A percentile compares a stretch with the other conserved stretches of the same genome.
These are phyloP conservation scores for Catenaria anguillulae DNA, from an alignment of 371 early-diverging fungal species.

Conservation along the genomic window DNA sequence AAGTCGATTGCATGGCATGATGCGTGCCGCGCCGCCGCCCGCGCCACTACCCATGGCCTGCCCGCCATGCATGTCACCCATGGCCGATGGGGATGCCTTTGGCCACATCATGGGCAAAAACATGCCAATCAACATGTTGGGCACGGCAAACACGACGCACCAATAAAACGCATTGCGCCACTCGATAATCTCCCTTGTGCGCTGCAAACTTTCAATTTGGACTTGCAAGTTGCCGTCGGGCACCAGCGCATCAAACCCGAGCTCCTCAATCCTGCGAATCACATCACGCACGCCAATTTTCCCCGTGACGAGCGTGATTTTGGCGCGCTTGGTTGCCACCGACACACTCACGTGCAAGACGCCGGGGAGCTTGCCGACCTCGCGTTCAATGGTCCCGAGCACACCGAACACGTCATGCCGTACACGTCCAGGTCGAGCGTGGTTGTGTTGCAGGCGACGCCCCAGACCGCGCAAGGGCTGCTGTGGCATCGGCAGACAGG, in stretches of 20 bases:
- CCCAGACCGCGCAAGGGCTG: constrained; percentile 44
- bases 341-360: constrained; percentile 52
- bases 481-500: constrained; percentile 22
- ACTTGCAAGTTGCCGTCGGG: constrained; percentile 40
- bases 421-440: constrained; percentile 54
- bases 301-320: constrained; percentile 12
- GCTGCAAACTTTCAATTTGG: constrained; percentile 76
- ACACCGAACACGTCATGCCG: constrained; percentile 81
- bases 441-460: not conserved
- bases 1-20: not conserved
- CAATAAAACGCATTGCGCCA: constrained; percentile 53
- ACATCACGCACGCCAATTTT: constrained; percentile 59
- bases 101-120: constrained; percentile 46
- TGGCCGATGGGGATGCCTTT: constrained; percentile 9
- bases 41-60: too few species aligned
- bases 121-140: constrained; percentile 75
- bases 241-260: constrained; percentile 76
- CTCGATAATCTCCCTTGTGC: constrained; percentile 68
- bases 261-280: constrained; percentile 54
- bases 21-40: too few species aligned
- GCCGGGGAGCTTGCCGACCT: constrained; percentile 39
- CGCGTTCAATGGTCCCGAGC: constrained; percentile 61
- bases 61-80: too few species aligned
- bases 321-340: constrained; percentile 53
- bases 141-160: constrained; percentile 54